Base-by-base conservation (phyloP, 2,329 filamentous ascomycete species). In the Cladosporium oxysporum region DNA sequence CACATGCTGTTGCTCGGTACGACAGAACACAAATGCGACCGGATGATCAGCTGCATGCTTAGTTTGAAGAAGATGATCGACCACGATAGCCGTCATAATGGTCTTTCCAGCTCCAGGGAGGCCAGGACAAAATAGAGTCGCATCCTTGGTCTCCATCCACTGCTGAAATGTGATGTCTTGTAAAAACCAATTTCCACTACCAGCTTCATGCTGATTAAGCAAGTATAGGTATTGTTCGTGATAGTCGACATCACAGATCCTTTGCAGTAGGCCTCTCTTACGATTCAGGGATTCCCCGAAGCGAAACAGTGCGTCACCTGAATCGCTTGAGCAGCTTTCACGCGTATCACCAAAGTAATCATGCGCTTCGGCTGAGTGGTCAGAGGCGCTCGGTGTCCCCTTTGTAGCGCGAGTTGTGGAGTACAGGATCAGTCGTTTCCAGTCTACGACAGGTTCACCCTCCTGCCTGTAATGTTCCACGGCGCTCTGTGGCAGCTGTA, bases 51-150 rank as follows among this genome's bases (percentile, higher is more conserved):
- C 23, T 16, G 35, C 21, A 31, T 21, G 14, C 5, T 7, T 12
- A 6, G 26, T n/a, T 23, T 29, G 59, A 37, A 62, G 59, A 5
- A 52, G 59, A 16, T 37, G 59, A 23, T 62, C 59, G 14, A 62
- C 21, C 8, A 52, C 44, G 10, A 62, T 18, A 16, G 59, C 44
- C 18, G 59, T 29, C 44, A 62, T 62, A 18, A 62, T 52, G 8
- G 59, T 52, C 35, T 62, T 62, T 6, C 59, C 59, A 5, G 47
- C 59, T 18, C 59, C 59, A 7, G 59, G 59, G 7, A 52, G 21
- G 6, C 59, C 59, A 52, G 59, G 59, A n/a, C 59, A 62, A 28
- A 37, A 50, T 23, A 62, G 59, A 7, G 59, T 62, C 8, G 28
- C 28, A 37, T 37, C 7, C n/a, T 26, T 16, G 8, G 59, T 52